Evolutionary conservation across 192 early-diverging fungal species (phyloP).

Genomic region (Lobosporangium transversale): DNA sequence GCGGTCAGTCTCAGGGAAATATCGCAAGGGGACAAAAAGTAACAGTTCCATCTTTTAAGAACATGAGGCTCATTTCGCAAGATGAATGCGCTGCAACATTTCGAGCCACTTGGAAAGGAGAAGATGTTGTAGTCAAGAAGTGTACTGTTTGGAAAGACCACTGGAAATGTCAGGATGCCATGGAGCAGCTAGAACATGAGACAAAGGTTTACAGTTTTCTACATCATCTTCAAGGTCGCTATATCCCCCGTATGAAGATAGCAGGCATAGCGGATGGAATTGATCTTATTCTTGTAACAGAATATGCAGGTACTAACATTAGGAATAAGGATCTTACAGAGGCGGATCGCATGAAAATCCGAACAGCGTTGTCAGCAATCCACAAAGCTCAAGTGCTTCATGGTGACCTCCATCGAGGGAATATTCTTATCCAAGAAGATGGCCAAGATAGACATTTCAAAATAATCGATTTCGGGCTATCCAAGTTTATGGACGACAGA

Average conservation of each 20-base stretch:
- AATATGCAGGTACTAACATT: slow-evolving; percentile 15
- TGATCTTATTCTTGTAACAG: slow-evolving; percentile 14
- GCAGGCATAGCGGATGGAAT: slow-evolving; percentile 18
- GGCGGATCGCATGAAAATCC: slow-evolving; percentile 9
- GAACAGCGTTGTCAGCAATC: slow-evolving; percentile 15
- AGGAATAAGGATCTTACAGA: slow-evolving; percentile 1
- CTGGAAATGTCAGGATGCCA: slow-evolving; percentile 4
- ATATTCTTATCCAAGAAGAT: slow-evolving; percentile 30
- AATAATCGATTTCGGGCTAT: slow-evolving; percentile 17
- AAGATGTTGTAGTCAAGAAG: slow-evolving; percentile 19
- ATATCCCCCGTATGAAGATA: slow-evolving; percentile 7
- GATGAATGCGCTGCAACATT: slow-evolving; percentile 16
- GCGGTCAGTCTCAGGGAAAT: neutral
- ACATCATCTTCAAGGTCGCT: slow-evolving; percentile 9
- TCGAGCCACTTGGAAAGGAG: slow-evolving; percentile 8
- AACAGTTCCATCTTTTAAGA: slow-evolving; percentile 1
- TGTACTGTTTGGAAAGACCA: slow-evolving; percentile 16
- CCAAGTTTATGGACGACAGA: slow-evolving; percentile 2
- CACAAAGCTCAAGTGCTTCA: slow-evolving; percentile 31
- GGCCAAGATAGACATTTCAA: slow-evolving; percentile 4
- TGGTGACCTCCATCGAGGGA: slow-evolving; percentile 29
- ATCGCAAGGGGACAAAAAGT: neutral
- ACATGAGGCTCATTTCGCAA: slow-evolving; percentile 18
- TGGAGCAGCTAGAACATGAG: slow-evolving; percentile 28
- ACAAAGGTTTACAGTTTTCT: slow-evolving; percentile 17